phyloP scores from a whole-genome alignment of 2,329 filamentous ascomycete species.

The Bertia moriformis region DNA sequence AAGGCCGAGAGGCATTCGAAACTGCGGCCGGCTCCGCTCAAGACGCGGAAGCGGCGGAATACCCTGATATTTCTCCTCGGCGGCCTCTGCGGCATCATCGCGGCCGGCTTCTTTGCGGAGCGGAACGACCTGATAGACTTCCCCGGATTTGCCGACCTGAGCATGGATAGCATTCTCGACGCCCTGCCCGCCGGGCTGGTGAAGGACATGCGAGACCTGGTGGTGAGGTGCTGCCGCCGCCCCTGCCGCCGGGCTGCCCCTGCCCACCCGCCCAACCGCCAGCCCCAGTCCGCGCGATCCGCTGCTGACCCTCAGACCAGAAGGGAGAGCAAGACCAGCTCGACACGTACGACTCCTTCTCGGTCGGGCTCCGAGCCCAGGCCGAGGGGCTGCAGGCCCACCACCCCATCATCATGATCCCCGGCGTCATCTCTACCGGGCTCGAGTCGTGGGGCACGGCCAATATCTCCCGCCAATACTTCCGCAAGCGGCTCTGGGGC shows the following conservation, averaged over 20 bases:
- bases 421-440: slow-evolving; percentile 91
- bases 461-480: slow-evolving; percentile 73
- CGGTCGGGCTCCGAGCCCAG: slow-evolving; percentile 71
- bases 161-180: slow-evolving; percentile 75
- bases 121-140: slow-evolving; percentile 81
- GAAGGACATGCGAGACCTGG: slow-evolving; percentile 70
- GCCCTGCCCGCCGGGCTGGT: slow-evolving; percentile 75
- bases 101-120: slow-evolving; percentile 77
- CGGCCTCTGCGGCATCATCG: slow-evolving; percentile 76
- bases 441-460: slow-evolving; percentile 93
- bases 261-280: too few relatives aligned
- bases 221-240: slow-evolving; percentile 39
- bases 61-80: slow-evolving; percentile 77
- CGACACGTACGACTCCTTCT: slow-evolving; percentile 84
- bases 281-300: too few relatives aligned
- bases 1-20: slow-evolving; percentile 6
- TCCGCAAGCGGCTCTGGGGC: slow-evolving; percentile 87
- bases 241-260: too few relatives aligned
- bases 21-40: slow-evolving; percentile 14
- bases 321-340: slow-evolving; percentile 71
- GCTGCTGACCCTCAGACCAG: too few relatives aligned
- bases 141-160: slow-evolving; percentile 54
- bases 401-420: slow-evolving; percentile 92
- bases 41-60: slow-evolving; percentile 57
- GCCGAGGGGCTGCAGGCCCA: slow-evolving; percentile 67